A percentile compares a stretch with the other conserved stretches of the same genome.
phyloP scores from a whole-genome alignment of 1,284 basidiomycete genomes.

The Cerioporus squamosus region DNA sequence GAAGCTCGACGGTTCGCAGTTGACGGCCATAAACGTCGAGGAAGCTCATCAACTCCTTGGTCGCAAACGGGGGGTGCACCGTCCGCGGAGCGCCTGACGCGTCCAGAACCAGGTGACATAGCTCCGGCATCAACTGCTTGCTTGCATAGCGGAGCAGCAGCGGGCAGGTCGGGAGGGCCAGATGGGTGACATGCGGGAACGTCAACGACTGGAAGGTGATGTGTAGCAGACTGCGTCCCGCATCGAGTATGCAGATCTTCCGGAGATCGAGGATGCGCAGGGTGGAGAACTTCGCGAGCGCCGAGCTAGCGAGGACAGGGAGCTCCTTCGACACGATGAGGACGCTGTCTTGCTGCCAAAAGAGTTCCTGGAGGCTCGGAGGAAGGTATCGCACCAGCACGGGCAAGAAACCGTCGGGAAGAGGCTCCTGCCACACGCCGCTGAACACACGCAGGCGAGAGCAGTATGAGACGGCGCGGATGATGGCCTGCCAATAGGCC shows the following conservation, averaged over 20 bases:
- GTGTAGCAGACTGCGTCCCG: slow-evolving; percentile 21
- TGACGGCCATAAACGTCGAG: slow-evolving; percentile 45
- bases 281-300: slow-evolving; percentile 18
- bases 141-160: slow-evolving; percentile 25
- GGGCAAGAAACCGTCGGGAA: slow-evolving; percentile 23
- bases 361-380: slow-evolving; percentile 25
- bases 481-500: slow-evolving; percentile 24
- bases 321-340: slow-evolving; percentile 22
- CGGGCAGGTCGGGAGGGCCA: slow-evolving; percentile 26
- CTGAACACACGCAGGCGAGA: slow-evolving; percentile 28
- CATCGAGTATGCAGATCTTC: slow-evolving; percentile 26
- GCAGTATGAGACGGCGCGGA: slow-evolving; percentile 21
- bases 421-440: slow-evolving; percentile 27
- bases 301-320: slow-evolving; percentile 17
- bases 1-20: slow-evolving; percentile 45
- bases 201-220: slow-evolving; percentile 11
- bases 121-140: slow-evolving; percentile 23
- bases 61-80: slow-evolving; percentile 15
- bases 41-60: slow-evolving; percentile 37
- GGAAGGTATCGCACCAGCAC: slow-evolving; percentile 26
- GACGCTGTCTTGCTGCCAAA: slow-evolving; percentile 29
- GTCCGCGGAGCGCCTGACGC: slow-evolving; percentile 18
- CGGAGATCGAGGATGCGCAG: slow-evolving; percentile 28
- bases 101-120: slow-evolving; percentile 25
- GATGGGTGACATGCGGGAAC: slow-evolving; percentile 23